A percentile compares a stretch with the other conserved stretches of the same genome.
Conservation (phyloP, 495 filamentous ascomycete species). For the Lichenothelia convexa region DNA sequence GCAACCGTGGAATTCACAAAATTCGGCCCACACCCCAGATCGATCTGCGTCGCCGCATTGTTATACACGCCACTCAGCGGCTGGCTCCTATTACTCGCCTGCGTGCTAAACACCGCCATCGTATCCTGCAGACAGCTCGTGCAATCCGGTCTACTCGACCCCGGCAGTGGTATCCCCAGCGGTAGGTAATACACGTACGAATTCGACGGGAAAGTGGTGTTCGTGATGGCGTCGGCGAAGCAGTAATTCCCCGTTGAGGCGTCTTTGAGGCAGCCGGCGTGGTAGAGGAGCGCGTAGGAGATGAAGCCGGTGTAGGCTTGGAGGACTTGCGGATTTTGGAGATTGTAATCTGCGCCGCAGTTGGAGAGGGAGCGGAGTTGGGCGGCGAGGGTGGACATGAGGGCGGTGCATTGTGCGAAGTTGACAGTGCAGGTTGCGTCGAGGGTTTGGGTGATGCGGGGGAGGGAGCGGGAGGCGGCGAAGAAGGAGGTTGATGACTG, state of each 20-base stretch:
- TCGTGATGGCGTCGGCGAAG: slow-evolving; percentile 74
- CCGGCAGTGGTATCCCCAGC: slow-evolving; percentile 49
- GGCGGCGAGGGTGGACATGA: slow-evolving; percentile 40
- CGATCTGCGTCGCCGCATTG: slow-evolving; percentile 18
- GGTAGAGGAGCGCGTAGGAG: slow-evolving; percentile 57
- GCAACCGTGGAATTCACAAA: slow-evolving; percentile 17
- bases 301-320: slow-evolving; percentile 55
- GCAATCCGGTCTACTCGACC: slow-evolving; percentile 38
- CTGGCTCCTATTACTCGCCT: slow-evolving; percentile 17
- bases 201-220: slow-evolving; percentile 43
- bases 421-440: slow-evolving; percentile 52
- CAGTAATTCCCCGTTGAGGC: slow-evolving; percentile 39
- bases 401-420: slow-evolving; percentile 35
- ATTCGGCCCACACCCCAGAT: slow-evolving; percentile 16
- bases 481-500: slow-evolving; percentile 62
- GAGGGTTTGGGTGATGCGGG: slow-evolving; percentile 48
- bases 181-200: slow-evolving; percentile 71
- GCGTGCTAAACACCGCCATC: slow-evolving; percentile 18
- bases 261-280: slow-evolving; percentile 56
- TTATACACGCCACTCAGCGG: slow-evolving; percentile 19
- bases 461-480: slow-evolving; percentile 42
- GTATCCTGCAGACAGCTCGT: slow-evolving; percentile 19
- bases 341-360: slow-evolving; percentile 52
- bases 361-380: slow-evolving; percentile 36
- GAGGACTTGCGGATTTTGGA: slow-evolving; percentile 48